Evolutionary conservation across 1,284 basidiomycete genomes (phyloP).

Genomic region (Cystobasidium sp.): DNA sequence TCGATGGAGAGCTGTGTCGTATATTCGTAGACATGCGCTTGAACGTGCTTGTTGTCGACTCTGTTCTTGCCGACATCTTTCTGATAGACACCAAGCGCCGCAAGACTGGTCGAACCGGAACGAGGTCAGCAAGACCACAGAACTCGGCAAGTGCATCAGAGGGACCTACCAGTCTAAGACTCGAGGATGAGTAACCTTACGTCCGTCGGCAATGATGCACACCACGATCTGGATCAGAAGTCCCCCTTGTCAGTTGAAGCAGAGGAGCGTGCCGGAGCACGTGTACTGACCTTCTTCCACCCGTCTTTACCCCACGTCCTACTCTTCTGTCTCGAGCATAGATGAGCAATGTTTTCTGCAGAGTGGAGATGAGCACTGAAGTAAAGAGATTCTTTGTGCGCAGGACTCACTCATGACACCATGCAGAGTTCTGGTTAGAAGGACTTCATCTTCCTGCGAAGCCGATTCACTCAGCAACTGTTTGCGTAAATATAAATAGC

Average conservation of each 20-base stretch:
- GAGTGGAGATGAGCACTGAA: constrained; percentile 63
- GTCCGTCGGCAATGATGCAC: constrained; percentile 80
- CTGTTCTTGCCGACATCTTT: constrained; percentile 83
- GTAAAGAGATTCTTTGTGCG: constrained; percentile 77
- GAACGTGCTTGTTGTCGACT: constrained; percentile 84
- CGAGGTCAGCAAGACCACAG: not conserved
- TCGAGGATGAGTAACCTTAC: constrained; percentile 87
- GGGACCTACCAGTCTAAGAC: constrained; percentile 78
- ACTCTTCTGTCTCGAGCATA: constrained; percentile 90
- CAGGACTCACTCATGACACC: constrained; percentile 95
- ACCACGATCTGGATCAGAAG: constrained; percentile 75
- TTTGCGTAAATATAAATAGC: not conserved
- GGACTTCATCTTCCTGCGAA: constrained; percentile 87
- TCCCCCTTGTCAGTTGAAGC: no score
- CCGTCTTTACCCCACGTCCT: constrained; percentile 94
- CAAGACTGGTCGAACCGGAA: constrained; percentile 59
- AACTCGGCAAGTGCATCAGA: not conserved
- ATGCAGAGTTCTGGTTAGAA: constrained; percentile 89
- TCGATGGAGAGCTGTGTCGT: constrained; percentile 70
- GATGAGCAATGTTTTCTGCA: constrained; percentile 74
- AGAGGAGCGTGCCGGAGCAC: constrained; percentile 54
- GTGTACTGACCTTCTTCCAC: constrained; percentile 82
- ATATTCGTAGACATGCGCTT: constrained; percentile 73
- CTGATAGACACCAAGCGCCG: constrained; percentile 66
- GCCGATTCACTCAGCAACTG: not conserved